Base-by-base conservation (phyloP, 2,329 filamentous ascomycete species). In the Fusarium veterinarium region DNA sequence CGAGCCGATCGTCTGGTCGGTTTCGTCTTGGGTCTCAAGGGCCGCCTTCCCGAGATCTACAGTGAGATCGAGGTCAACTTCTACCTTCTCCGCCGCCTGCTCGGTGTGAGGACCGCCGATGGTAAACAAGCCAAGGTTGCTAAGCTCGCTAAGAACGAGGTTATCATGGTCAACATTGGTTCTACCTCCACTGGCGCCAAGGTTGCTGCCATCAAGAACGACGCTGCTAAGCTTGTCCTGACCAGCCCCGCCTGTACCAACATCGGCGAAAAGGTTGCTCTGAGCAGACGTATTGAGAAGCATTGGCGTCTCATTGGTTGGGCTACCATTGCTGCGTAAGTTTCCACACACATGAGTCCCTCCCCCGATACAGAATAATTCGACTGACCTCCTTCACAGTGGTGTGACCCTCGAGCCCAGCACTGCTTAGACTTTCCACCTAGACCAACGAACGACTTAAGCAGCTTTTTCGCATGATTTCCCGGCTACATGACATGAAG, bases 111-210 rank as follows among this genome's bases (percentile, higher is more conserved):
- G 86, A 97, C 96, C 51, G 95, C 95, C 72, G 96, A 99, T 77
- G 96, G 96, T 82, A 99, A 99, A 89, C 96, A 98, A 86, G 95
- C 95, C 80, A 99, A 99, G 92, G 96, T 99, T 76, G 95, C 95
- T 78, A 99, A 99, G 88, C 89, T 99, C 75, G 88, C 95, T 64
- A 99, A 98, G 91, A 98, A 97, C 85, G 96, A 99, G 84, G 95
- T 98, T 79, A 92, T 99, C 84, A 98, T 99, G 96, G 96, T 99
- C 75, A 99, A 99, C 88, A 99, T 99, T 81, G 96, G 96, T 71
- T 97, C 94, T 41, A 98, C 95, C 14, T 97, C 96, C 51, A 98
- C 95, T 19, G 96, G 96, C 84, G 96, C 96, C 76, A 99, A 98
- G 90, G 94, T 99, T 60, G 90, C 96, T 66, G 95, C 94, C 79